Evolutionary conservation across 345 rosid genomes (phyloP).

Genomic region (Turnera subulata): DNA sequence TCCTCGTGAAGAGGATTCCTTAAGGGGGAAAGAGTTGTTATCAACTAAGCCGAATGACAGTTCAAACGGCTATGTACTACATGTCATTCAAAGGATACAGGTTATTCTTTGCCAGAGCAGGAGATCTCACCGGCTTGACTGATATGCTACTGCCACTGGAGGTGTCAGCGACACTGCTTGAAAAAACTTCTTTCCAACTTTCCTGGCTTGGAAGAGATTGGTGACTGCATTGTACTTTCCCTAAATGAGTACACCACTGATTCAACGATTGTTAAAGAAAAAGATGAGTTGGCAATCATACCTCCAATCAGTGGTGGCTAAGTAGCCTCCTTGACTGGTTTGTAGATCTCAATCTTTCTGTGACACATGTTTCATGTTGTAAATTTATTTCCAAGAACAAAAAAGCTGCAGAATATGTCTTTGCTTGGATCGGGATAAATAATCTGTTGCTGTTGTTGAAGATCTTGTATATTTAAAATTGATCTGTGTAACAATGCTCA

Average conservation of each 20-base stretch:
- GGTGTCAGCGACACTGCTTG: conserved; percentile 59
- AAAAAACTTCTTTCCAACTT: conserved; percentile 49
- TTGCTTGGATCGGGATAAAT: too few species aligned
- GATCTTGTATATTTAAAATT: too few species aligned
- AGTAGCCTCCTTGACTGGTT: background rate
- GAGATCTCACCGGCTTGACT: conserved; percentile 62
- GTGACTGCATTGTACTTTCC: conserved; percentile 69
- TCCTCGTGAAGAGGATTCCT: too few species aligned
- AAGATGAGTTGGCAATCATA: conserved; percentile 87
- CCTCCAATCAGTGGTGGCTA: conserved; percentile 99
- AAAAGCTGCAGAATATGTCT: too few species aligned
- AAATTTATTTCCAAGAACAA: too few species aligned
- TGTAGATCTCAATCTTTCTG: background rate
- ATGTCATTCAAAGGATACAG: conserved; percentile 55
- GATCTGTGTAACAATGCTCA: too few species aligned
- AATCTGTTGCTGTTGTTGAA: too few species aligned
- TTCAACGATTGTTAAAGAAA: conserved; percentile 51
- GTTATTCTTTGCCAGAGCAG: conserved; percentile 86
- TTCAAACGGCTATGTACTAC: too few species aligned
- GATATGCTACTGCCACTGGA: conserved; percentile 48
- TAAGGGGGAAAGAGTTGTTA: too few species aligned
- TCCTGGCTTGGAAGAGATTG: conserved; percentile 66
- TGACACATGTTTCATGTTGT: too few species aligned
- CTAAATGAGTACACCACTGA: conserved; percentile 64
- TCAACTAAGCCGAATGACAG: too few species aligned